These are phyloP conservation scores for Triangularia verruculosa DNA, from an alignment of 2,329 filamentous ascomycete genomes.

Conservation along the genomic window DNA sequence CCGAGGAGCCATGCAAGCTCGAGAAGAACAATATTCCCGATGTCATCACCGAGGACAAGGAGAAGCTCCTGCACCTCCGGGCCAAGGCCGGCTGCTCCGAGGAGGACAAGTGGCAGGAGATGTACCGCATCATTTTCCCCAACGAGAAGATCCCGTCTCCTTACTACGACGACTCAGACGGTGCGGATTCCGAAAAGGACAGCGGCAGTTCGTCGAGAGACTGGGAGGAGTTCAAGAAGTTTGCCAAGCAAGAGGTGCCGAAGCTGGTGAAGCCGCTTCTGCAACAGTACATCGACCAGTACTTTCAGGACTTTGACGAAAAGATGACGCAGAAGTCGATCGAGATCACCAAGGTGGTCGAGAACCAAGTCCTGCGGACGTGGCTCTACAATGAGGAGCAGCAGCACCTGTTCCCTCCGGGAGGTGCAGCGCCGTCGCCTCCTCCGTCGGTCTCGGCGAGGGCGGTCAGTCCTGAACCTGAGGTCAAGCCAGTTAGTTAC, in stretches of 20 bases:
- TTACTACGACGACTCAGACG: conserved; percentile 31
- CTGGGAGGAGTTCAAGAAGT: conserved; percentile 20
- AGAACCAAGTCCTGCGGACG: conserved; percentile 25
- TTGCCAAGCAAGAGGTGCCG: conserved; percentile 35
- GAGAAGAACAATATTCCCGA: conserved; percentile 43
- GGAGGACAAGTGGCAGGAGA: conserved; percentile 28
- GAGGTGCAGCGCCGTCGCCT: neutral
- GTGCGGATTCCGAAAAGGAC: conserved; percentile 17
- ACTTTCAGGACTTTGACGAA: conserved; percentile 29
- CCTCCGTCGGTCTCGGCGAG: neutral
- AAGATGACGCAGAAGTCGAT: conserved; percentile 26
- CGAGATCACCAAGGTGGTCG: conserved; percentile 27
- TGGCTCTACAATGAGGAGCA: conserved; percentile 21
- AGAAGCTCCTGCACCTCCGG: conserved; percentile 25
- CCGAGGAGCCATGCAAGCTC: conserved; percentile 38
- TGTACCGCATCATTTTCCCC: conserved; percentile 29
- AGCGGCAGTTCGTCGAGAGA: conserved; percentile 2
- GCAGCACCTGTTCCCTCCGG: neutral
- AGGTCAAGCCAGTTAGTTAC: neutral
- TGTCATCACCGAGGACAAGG: conserved; percentile 47
- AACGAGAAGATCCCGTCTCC: conserved; percentile 22
- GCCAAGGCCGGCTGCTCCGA: conserved; percentile 22
- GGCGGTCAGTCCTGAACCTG: neutral
- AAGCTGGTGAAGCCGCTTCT: conserved; percentile 34
- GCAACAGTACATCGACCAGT: conserved; percentile 28